These are phyloP conservation scores for Exutisphaerella laricina DNA, from an alignment of 2,329 filamentous ascomycete genomes.

Conservation along the genomic window DNA sequence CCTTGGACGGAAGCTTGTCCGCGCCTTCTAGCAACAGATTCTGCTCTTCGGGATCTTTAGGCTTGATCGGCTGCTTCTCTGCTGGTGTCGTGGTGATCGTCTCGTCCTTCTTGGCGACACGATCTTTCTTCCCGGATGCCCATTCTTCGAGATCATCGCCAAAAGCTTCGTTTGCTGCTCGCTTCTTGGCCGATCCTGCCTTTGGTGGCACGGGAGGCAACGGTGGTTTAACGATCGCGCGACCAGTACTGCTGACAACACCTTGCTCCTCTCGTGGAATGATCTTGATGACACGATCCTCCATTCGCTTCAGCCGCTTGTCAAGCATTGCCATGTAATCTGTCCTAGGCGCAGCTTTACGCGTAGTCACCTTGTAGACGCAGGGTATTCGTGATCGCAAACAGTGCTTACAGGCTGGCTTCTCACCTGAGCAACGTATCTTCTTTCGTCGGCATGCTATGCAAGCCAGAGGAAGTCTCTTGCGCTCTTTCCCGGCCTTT, in stretches of 20 bases:
- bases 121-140: constrained; percentile 46
- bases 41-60: constrained; percentile 61
- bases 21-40: constrained; percentile 74
- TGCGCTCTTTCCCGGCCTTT: constrained; percentile 86
- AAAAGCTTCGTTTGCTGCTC: constrained; percentile 82
- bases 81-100: constrained; percentile 9
- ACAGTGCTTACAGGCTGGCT: constrained; percentile 95
- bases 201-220: constrained; percentile 55
- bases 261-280: constrained; percentile 82
- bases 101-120: constrained; percentile 37
- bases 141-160: constrained; percentile 74
- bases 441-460: constrained; percentile 96
- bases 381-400: constrained; percentile 87
- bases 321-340: constrained; percentile 99
- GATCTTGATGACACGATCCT: constrained; percentile 93
- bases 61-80: constrained; percentile 11
- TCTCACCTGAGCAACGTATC: constrained; percentile 95
- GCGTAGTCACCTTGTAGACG: constrained; percentile 93
- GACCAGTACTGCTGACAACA: constrained; percentile 60
- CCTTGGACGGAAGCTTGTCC: constrained; percentile 74
- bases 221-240: constrained; percentile 79
- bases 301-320: constrained; percentile 92
- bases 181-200: constrained; percentile 62
- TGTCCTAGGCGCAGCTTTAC: constrained; percentile 88
- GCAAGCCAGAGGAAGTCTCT: constrained; percentile 85